Conservation (phyloP, 352 stramenopile species). For the Phytophthora hibernalis region DNA sequence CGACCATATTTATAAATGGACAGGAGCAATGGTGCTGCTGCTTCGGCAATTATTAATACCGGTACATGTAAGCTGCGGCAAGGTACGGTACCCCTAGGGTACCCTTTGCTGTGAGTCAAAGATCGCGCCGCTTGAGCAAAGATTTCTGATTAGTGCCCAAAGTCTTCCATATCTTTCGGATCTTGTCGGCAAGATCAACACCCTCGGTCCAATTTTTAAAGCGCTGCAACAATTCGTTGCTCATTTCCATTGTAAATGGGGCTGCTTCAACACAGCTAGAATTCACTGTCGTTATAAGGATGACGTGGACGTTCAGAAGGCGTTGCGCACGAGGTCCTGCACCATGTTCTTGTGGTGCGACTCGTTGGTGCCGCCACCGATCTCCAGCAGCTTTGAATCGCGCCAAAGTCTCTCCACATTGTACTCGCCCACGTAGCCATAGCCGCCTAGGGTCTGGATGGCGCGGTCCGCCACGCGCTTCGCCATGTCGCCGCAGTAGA, state of each 20-base stretch:
- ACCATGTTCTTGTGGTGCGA: slow-evolving; percentile 99
- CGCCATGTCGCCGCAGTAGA: slow-evolving; percentile 98
- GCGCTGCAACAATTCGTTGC: background rate
- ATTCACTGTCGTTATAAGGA: no score
- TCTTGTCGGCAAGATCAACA: slow-evolving; percentile 20
- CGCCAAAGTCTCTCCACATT: slow-evolving; percentile 98
- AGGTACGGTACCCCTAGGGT: background rate
- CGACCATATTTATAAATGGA: background rate
- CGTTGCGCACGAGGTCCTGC: slow-evolving; percentile 64
- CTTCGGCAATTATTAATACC: no score
- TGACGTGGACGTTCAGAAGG: slow-evolving; percentile 21
- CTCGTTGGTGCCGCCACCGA: slow-evolving; percentile 99
- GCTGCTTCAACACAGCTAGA: no score
- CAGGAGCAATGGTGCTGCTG: background rate
- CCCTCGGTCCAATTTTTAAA: slow-evolving; percentile 5
- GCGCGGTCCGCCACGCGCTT: slow-evolving; percentile 98
- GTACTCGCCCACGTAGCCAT: slow-evolving; percentile 99
- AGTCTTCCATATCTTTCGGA: slow-evolving; percentile 28
- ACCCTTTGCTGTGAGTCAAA: slow-evolving; percentile 11
- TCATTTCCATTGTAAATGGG: background rate
- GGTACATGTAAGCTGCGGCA: no score
- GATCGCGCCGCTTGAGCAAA: slow-evolving; percentile 20
- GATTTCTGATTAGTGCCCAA: slow-evolving; percentile 22
- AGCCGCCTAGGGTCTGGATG: slow-evolving; percentile 98
- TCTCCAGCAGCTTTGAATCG: slow-evolving; percentile 99